Evolutionary conservation across 2,329 filamentous ascomycete genomes (phyloP), one percentile per base, ranked within the genome.

Genomic region (Niveomyces coronatus): DNA sequence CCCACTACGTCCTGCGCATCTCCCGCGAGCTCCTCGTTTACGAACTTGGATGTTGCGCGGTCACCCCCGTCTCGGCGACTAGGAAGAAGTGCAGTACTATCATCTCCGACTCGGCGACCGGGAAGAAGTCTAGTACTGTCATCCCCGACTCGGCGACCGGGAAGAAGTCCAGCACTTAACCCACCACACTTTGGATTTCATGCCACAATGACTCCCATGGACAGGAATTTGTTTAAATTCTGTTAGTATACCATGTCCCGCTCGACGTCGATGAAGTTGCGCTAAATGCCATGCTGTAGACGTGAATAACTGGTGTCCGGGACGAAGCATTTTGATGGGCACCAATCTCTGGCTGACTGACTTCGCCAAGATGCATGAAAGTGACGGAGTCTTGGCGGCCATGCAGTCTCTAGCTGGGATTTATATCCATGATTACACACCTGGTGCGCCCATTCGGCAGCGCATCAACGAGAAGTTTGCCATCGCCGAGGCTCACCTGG

Each of bases 311-410:
- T 64, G 61, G 61, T 63, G 61, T 24, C 57, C 61, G 1, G 61
- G 61, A 5, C 51, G 61, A 31, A 63, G 57, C 39, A 53, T 64
- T 13, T 46, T 64, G 3, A 41, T 43, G 6, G 53, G 51, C 11
- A 62, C 61, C 15, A 64, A 64, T 40, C 48, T 61, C 2, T 64
- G 61, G 61, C 45, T 63, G 13, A 53, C 51, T 9, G 59, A 64
- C 29, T 60, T 64, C 33, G 58, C 58, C 5, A 49, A 53, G n/a
- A 61, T 63, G 57, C 55, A 58, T 16, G 49, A 54, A 17, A 53
- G 51, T 18, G 41, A 47, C 11, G 58, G 58, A 15, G 56, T 64
- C 8, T 46, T 51, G 4, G 48, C 53, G 18, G 61, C 61, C 5
- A 61, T 64, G n/a, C 56, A 62, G 30, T 60, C 60, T 16, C 49